A percentile compares a stretch with the other conserved stretches of the same genome.
Evolutionary conservation across 805 yeast species (phyloP).

Genomic region (Dipodascus geniculatus): DNA sequence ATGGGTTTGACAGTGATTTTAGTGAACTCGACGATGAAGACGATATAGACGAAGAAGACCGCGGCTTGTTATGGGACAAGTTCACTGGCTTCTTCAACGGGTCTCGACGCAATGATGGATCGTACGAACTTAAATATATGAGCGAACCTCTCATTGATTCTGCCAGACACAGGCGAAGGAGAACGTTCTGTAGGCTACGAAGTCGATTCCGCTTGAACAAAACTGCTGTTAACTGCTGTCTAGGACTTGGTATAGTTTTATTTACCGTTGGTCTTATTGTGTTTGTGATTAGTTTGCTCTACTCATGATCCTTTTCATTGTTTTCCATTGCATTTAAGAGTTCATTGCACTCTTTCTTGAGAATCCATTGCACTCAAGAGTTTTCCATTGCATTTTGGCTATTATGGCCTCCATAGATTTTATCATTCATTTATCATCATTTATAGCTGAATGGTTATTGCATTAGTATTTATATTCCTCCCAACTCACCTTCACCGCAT

Average conservation of each 20-base stretch:
- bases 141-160: neutral
- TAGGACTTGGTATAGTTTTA: neutral
- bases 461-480: no score
- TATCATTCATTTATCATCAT: no score
- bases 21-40: neutral
- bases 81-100: neutral
- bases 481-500: no score
- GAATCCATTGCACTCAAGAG: no score
- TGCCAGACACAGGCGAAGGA: neutral
- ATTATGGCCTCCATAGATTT: no score
- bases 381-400: no score
- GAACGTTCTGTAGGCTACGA: neutral
- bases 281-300: neutral
- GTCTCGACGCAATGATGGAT: neutral
- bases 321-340: neutral
- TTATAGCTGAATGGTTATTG: no score
- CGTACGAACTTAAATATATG: neutral
- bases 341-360: no score
- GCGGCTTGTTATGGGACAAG: neutral
- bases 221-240: neutral
- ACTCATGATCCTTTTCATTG: neutral
- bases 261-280: neutral
- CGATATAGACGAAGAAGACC: neutral
- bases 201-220: neutral
- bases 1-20: neutral